Base-by-base conservation (phyloP, 306 rosid species). In the Coriaria nepalensis region DNA sequence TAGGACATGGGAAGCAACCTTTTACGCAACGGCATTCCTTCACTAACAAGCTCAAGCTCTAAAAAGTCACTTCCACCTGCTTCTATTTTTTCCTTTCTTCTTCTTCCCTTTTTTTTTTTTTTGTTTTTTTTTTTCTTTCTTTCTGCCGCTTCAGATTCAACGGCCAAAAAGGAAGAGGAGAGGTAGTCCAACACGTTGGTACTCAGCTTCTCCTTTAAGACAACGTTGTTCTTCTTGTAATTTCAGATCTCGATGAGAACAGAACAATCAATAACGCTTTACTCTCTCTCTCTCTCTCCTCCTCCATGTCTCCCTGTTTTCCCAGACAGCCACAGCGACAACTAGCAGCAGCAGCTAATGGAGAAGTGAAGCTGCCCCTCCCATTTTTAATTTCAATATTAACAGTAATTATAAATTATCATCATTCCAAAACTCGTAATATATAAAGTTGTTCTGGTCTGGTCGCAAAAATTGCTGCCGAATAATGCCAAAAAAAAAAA, bases 201-300 rank as follows among this genome's bases (percentile, higher is more conserved):
- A 9, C 40, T 55, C 41, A 40, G 54, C 55, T 45, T 62, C 49
- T 9, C 37, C 67, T 43, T 62, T 47, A 62, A 62, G 70, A 49
- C 33, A 65, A 42, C 63, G 50, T 13, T 14, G 40, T 6, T 0
- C 9, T 46, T 20, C 29, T 20, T 20, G 29, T 20, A 20, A 20
- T 20, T 20, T 20, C 29, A 20, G 62, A 57, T 57, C 62, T 57
- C 62, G 44, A 56, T 38, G 29, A 20, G 29, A 20, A 20, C 29
- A 20, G 29, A 20, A 20, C 29, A 20, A 20, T 20, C 29, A 20
- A 1, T 20, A 20, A 20, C 29, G 2, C 29, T 20, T 20, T 20
- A 20, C 29, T 20, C 29, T 29, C 12, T 40, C n/a, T 53, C 20
- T 42, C 59, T 38, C 29, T 20, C 29, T 20, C 29, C 29, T 20